Evolutionary conservation across 306 rosid species (phyloP), one percentile per base, ranked within the genome.

Genomic region (Vicia villosa): DNA sequence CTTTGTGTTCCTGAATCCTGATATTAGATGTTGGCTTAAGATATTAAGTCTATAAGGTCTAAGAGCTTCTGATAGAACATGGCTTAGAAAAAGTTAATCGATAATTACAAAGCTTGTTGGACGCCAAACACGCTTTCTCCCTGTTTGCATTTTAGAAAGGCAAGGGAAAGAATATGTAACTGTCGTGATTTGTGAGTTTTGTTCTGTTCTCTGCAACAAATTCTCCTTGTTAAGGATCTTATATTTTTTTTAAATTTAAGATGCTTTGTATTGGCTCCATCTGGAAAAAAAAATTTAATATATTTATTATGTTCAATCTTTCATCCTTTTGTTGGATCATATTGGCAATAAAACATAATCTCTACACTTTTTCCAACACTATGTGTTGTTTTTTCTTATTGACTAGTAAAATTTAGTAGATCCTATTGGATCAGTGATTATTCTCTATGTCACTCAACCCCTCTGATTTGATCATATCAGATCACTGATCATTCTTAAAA

Each of bases 191-290:
- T 14, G 55, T 41, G 63, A 58, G 51, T 65, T 73, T 64, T 76
- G 77, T 79, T 63, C 43, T 63, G 52, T 28, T 63, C 69, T 58
- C 45, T 6, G 3, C 63, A 28, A 19, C 68, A 37, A 26, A 45
- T 66, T 24, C 60, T 66, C 65, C 74, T 65, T 74, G 82, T 56
- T 78, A 65, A 32, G 8, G 24, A 49, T 74, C 69, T 49, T 60
- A 42, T 24, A 32, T 32, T 30, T 34, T 63, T 19, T 40, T 5
- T 12, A 8, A 8, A 36, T 30, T 47, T 10, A 3, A 66, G 13
- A 40, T 32, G 56, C 75, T 62, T 60, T n/a, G 42, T 43, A 5
- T 10, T 16, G 16, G 63, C 64, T 58, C 63, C 63, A 56, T 0
- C 16, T 17, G 63, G 28, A 43, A 55, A 37, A 24, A 24, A 2